Base-by-base conservation (phyloP, 768 basidiomycete genomes). In the Hydnomerulius pinastri region DNA sequence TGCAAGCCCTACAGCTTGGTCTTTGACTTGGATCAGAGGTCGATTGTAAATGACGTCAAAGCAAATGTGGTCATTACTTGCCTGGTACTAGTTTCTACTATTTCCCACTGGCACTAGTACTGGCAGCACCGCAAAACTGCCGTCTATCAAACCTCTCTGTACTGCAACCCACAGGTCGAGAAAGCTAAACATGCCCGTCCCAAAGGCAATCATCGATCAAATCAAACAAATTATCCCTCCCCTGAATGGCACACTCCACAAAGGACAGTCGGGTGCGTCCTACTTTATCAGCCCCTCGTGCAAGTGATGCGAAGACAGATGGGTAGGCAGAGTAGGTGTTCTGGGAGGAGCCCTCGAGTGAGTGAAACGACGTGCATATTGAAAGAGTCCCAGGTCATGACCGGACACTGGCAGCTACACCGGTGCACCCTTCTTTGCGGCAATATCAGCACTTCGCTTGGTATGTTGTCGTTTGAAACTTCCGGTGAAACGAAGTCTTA, bases 361-460 rank as follows among this genome's bases (percentile, higher is more conserved):
- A 70, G 90, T 65, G 45, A 4, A 24, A 18, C n/a, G 23, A 7
- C 2, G 2, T 12, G 30, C n/a, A 4, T 32, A 30, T 7, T 50
- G 1, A 6, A n/a, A n/a, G n/a, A n/a, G n/a, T n/a, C n/a, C n/a
- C n/a, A n/a, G 43, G 28, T 18, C 35, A 39, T 20, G 40, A n/a
- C n/a, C n/a, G n/a, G n/a, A n/a, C n/a, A n/a, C n/a, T n/a, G n/a
- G n/a, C n/a, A 97, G 96, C 66, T 98, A 98, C 69, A 91, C 95
- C 0, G 97, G 97, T 13, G 97, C 97, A 17, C 97, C 97, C 0
- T 99, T 85, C 77, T 98, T 98, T 66, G 90, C 94, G 4, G 85
- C 92, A 29, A 92, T 97, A 60, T 86, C 95, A 3, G 90, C 94
- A 1, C 77, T 96, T 55, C 81, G 92, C 57, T 79, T 97, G 64